Evolutionary conservation across 1,284 basidiomycete species (phyloP), one percentile per base, ranked within the genome.

Genomic region (Clitocybe nebularis): DNA sequence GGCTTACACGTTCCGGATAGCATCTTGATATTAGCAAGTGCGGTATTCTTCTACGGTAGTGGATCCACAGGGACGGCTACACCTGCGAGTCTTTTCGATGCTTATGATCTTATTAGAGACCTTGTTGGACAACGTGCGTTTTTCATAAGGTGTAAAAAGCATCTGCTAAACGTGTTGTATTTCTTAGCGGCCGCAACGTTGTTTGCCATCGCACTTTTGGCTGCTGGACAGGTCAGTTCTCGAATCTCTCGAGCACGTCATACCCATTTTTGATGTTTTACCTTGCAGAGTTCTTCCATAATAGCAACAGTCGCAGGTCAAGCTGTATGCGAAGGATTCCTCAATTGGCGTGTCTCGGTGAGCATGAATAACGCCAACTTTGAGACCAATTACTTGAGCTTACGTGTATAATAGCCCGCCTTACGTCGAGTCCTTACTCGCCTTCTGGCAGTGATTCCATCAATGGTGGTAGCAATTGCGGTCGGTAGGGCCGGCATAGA

Each of bases 241-340:
- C 21, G 3, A 6, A 36, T 25, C 7, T 41, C 29, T 39, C n/a
- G 11, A 6, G 20, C 13, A 13, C 13, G 17, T 32, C 6, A 3
- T 16, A 6, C n/a, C 4, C 36, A 43, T 36, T 32, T 29, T 30
- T 40, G 35, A 41, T 33, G 21, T 13, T 19, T 19, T 36, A n/a
- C n/a, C n/a, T 14, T 10, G 13, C 38, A 98, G 71, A 92, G 89
- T 50, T 90, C 95, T 0, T 91, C 88, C 6, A 81, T 98, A 47
- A 90, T 96, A 1, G 93, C 91, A 5, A 98, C 93, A 0, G 75
- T 98, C 8, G 89, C 93, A 0, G 95, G 94, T 0, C 86, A 98
- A 64, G 84, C 93, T 33, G 88, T 98, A 23, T 87, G 85, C 0
- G 95, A 98, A 65, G 95, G 95, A 0, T 96, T 97, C 64, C 75